These are phyloP conservation scores for Ophiostoma fasciatum DNA, from an alignment of 2,329 filamentous ascomycete genomes.

Conservation along the genomic window DNA sequence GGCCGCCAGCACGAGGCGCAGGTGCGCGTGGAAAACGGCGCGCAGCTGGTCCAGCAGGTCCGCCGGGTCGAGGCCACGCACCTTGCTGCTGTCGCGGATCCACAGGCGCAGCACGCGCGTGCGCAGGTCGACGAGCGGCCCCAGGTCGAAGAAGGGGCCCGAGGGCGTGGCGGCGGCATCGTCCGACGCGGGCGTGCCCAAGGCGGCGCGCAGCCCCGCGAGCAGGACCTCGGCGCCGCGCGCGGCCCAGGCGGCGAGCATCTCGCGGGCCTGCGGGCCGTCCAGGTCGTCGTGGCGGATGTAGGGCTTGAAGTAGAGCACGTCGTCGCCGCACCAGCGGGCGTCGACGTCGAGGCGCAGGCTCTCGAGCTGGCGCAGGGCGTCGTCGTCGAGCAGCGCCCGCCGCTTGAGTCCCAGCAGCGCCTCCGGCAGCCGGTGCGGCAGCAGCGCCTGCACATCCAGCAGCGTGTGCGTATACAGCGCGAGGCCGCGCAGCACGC, in stretches of 20 bases:
- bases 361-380: slow-evolving; percentile 50
- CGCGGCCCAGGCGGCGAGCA: slow-evolving; percentile 48
- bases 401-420: slow-evolving; percentile 53
- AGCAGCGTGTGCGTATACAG: slow-evolving; percentile 62
- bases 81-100: slow-evolving; percentile 53
- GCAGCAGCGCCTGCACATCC: slow-evolving; percentile 56
- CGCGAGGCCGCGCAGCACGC: slow-evolving; percentile 49
- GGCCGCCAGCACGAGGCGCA: slow-evolving; percentile 45
- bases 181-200: slow-evolving; percentile 19
- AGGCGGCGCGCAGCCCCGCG: slow-evolving; percentile 42
- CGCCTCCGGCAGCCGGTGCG: slow-evolving; percentile 54
- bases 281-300: slow-evolving; percentile 67
- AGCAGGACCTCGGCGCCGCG: slow-evolving; percentile 45
- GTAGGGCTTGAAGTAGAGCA: slow-evolving; percentile 75
- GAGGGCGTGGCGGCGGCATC: background rate
- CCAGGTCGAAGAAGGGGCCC: slow-evolving; percentile 40
- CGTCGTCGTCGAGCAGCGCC: slow-evolving; percentile 56
- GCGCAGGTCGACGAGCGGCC: slow-evolving; percentile 53
- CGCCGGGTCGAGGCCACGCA: slow-evolving; percentile 50
- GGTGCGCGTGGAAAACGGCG: slow-evolving; percentile 50
- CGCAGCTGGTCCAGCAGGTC: slow-evolving; percentile 56
- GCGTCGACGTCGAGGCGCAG: slow-evolving; percentile 65
- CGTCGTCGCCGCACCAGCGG: slow-evolving; percentile 68
- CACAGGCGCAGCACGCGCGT: slow-evolving; percentile 58
- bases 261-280: slow-evolving; percentile 41